Evolutionary conservation across 2,329 filamentous ascomycete genomes (phyloP).

Genomic region (Fusarium falciforme): DNA sequence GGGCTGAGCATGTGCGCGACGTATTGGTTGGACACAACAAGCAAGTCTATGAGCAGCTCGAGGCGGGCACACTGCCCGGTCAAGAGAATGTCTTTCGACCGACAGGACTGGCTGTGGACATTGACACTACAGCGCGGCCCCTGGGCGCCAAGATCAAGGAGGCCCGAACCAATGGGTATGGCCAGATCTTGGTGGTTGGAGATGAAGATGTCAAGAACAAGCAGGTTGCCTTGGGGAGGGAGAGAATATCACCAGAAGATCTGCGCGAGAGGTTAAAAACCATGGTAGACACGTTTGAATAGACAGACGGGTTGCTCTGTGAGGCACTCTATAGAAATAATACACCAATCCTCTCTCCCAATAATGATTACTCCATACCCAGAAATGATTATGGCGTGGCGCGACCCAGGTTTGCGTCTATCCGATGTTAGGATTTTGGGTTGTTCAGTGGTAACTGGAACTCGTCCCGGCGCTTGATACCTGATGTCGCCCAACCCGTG

Average conservation of each 20-base stretch:
- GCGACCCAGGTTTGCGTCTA: conserved; percentile 6
- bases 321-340: conserved; percentile 10
- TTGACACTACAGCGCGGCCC: conserved; percentile 72
- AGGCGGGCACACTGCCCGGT: conserved; percentile 43
- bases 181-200: conserved; percentile 79
- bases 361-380: conserved; percentile 1
- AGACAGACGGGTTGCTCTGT: conserved; percentile 31
- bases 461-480: neutral
- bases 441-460: neutral
- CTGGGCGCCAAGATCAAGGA: conserved; percentile 77
- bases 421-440: neutral
- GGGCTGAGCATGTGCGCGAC: conserved; percentile 60
- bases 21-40: conserved; percentile 61
- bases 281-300: conserved; percentile 62
- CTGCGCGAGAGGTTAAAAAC: conserved; percentile 58
- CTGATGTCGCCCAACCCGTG: neutral
- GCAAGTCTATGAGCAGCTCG: conserved; percentile 49
- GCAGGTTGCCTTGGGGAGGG: conserved; percentile 60
- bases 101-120: conserved; percentile 73
- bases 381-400: conserved; percentile 12
- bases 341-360: conserved; percentile 14
- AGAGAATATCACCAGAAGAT: conserved; percentile 57
- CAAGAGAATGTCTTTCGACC: conserved; percentile 62
- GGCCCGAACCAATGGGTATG: conserved; percentile 79
- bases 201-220: conserved; percentile 69